phyloP scores from a whole-genome alignment of 1,284 basidiomycete genomes.

The Ceratobasidium papillatum region DNA sequence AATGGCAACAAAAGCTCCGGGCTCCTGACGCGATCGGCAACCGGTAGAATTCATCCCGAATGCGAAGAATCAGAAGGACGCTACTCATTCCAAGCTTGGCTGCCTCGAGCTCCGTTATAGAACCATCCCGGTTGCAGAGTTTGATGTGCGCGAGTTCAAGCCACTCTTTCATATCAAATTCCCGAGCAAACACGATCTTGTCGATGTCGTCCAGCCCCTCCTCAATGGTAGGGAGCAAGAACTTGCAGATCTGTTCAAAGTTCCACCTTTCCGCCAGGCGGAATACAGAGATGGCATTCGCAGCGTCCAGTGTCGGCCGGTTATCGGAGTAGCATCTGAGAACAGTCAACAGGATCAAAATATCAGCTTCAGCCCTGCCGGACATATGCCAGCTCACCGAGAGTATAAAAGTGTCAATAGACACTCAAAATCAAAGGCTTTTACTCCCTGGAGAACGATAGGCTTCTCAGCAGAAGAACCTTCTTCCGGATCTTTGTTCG shows the following conservation, averaged over 20 bases:
- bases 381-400: background rate
- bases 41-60: slow-evolving; percentile 16
- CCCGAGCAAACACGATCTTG: slow-evolving; percentile 22
- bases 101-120: slow-evolving; percentile 24
- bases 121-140: slow-evolving; percentile 22
- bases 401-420: background rate
- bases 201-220: slow-evolving; percentile 5
- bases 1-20: too few relatives aligned
- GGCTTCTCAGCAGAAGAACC: background rate
- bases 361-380: background rate
- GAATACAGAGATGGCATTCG: background rate
- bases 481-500: background rate
- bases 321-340: background rate
- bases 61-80: slow-evolving; percentile 12
- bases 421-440: background rate
- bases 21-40: background rate
- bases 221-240: background rate
- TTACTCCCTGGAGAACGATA: background rate
- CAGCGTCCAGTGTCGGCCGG: background rate
- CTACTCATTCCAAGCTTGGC: slow-evolving; percentile 22
- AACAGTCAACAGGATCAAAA: background rate
- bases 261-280: slow-evolving; percentile 37
- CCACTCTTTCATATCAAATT: slow-evolving; percentile 35
- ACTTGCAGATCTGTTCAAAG: slow-evolving; percentile 14
- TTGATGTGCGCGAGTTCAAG: slow-evolving; percentile 28